phyloP scores from a whole-genome alignment of 1,284 basidiomycete genomes.

The Malassezia slooffiae region DNA sequence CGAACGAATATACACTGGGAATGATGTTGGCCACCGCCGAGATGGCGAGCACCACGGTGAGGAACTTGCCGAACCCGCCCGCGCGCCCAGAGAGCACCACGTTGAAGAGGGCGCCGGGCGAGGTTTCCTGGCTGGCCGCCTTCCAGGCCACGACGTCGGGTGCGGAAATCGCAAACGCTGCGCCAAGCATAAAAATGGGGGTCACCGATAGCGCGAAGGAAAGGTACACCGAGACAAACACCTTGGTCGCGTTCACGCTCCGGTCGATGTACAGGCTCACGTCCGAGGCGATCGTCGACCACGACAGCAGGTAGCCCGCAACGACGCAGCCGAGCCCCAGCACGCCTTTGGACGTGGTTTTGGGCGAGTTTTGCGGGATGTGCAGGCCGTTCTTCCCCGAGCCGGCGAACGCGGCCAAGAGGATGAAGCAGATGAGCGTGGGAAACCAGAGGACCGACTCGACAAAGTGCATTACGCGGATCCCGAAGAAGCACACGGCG shows the following conservation, averaged over 20 bases:
- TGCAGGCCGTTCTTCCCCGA: constrained; percentile 52
- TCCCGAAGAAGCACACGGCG: constrained; percentile 67
- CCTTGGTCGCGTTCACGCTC: constrained; percentile 49
- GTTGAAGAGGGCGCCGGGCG: constrained; percentile 60
- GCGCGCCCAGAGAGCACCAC: constrained; percentile 59
- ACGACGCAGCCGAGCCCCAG: constrained; percentile 54
- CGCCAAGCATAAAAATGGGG: constrained; percentile 55
- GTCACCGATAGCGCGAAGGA: constrained; percentile 55
- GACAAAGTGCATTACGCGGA: constrained; percentile 56
- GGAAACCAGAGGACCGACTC: constrained; percentile 66
- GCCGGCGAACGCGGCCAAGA: constrained; percentile 53
- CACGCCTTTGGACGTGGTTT: constrained; percentile 48
- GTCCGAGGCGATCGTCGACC: constrained; percentile 49
- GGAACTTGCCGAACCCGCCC: constrained; percentile 67
- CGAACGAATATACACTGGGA: constrained; percentile 53
- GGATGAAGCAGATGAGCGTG: constrained; percentile 58
- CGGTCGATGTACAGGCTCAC: constrained; percentile 48
- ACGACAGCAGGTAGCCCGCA: constrained; percentile 53
- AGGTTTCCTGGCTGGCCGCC: constrained; percentile 17
- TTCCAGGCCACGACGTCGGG: constrained; percentile 53
- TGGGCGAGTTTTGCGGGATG: constrained; percentile 51
- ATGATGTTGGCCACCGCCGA: constrained; percentile 68
- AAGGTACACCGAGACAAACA: constrained; percentile 55
- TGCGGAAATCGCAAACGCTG: constrained; percentile 52
- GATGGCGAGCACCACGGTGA: constrained; percentile 65